Evolutionary conservation across 441 rosid genomes (phyloP).

Genomic region (Macaranga tanarius): DNA sequence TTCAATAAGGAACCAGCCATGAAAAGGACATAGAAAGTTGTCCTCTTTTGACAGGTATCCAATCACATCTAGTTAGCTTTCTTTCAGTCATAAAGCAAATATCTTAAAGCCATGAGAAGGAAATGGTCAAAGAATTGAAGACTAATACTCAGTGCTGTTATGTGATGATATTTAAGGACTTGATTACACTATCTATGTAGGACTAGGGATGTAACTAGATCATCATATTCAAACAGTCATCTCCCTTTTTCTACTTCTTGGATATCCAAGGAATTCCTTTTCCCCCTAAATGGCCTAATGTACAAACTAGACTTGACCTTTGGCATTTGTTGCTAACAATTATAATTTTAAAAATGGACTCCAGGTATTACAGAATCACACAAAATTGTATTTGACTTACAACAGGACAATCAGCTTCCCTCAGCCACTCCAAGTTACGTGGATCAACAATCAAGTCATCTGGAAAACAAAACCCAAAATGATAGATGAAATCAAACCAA

Average conservation of each 20-base stretch:
- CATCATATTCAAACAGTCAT: background rate
- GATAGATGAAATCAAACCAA: constrained; percentile 27
- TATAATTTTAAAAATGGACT: background rate
- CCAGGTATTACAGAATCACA: background rate
- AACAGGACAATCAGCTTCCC: constrained; percentile 93
- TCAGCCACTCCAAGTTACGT: constrained; percentile 91
- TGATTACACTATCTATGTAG: background rate
- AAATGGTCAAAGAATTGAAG: background rate
- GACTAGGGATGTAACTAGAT: background rate
- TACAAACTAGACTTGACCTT: background rate
- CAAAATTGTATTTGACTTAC: constrained; percentile 49
- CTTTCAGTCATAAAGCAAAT: background rate
- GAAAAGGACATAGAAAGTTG: background rate
- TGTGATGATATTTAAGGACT: background rate
- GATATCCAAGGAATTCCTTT: background rate
- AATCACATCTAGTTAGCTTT: background rate
- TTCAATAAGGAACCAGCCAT: background rate
- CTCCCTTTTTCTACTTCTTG: background rate
- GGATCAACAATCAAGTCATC: constrained; percentile 97
- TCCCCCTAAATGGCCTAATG: background rate
- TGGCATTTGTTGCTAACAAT: background rate
- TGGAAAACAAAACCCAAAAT: constrained; percentile 35
- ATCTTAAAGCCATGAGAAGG: background rate
- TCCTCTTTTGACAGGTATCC: background rate
- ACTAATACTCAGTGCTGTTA: background rate